Evolutionary conservation across 2,329 filamentous ascomycete genomes (phyloP), one percentile per base, ranked within the genome.

Genomic region (Neonectria sp.): DNA sequence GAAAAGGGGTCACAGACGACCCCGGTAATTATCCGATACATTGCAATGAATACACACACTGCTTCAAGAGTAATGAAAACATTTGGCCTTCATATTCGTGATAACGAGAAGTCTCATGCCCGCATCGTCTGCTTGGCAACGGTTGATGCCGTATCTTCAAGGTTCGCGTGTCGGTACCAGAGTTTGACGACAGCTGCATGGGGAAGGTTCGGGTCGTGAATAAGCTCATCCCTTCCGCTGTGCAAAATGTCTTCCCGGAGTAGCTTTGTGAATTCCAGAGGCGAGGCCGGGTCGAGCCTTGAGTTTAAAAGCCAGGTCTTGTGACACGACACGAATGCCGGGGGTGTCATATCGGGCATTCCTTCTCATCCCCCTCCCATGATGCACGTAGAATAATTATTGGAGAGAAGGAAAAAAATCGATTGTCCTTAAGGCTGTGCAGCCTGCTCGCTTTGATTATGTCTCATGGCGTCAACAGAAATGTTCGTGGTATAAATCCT

Each of bases 401-500:
- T 40, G 15, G 15, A 6, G 37, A 35, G 11, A 35, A 9, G 31
- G 11, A 33, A 13, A 35, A 35, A 9, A 33, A 33, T 33, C 33
- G 31, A 33, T 9, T 33, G 31, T 33, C 6, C 11, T 11, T 2
- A 6, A n/a, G 31, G 31, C 17, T 31, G 17, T 21, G 5, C 8
- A 12, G 37, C 15, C 9, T 21, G 12, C 6, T 21, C 33, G 3
- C 27, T 33, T 52, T 24, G 29, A n/a, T 24, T 12, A 31, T 53
- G 17, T 24, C 31, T 24, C 11, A 35, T 21, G 49, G 21, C 29
- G 49, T 31, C 51, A 33, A 53, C 25, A 53, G 48, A 52, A 27
- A 52, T 52, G 48, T 8, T 52, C 25, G 48, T 52, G 17, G 17
- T 52, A 52, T 29, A 45, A 17, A 37, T 53, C 31, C n/a, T 53